Percentiles rank a stretch among this genome's conserved stretches.
Evolutionary conservation across 768 basidiomycete genomes (phyloP).

Genomic region (Albatrellus ellisii): DNA sequence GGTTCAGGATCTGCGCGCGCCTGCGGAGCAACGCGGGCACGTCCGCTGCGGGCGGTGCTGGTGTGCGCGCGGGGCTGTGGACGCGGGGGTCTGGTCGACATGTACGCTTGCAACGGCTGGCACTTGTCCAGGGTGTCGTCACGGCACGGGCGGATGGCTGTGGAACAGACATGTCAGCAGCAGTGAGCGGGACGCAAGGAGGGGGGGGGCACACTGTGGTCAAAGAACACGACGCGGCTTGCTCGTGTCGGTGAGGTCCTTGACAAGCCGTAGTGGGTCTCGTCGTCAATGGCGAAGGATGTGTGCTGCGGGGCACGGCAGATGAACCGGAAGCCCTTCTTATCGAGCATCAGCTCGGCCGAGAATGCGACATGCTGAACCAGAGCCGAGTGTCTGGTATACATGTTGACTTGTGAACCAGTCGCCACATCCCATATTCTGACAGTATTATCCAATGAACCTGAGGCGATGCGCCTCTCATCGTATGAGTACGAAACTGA

Average conservation of each 20-base stretch:
- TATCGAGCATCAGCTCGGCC: conserved; percentile 20
- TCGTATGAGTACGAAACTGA: no score
- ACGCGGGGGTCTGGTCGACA: conserved; percentile 31
- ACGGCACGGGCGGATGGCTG: conserved; percentile 31
- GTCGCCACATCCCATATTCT: no score
- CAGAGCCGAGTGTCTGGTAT: no score
- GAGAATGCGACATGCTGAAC: no score
- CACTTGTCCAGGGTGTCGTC: conserved; percentile 26
- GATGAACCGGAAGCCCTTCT: conserved; percentile 39
- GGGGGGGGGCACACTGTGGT: conserved; percentile 39
- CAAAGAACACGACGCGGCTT: conserved; percentile 43
- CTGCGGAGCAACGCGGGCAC: conserved; percentile 24
- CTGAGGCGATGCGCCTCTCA: no score
- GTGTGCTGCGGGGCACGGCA: conserved; percentile 28
- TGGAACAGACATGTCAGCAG: no score
- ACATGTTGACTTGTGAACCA: no score
- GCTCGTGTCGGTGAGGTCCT: conserved; percentile 50
- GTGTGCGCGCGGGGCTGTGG: conserved; percentile 28
- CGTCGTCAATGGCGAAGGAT: conserved; percentile 35
- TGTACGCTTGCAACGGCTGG: conserved; percentile 30
- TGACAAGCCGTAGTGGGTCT: conserved; percentile 39
- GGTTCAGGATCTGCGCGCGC: conserved; percentile 40
- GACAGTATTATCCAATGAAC: no score
- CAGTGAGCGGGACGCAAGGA: background rate
- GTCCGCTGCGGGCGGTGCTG: conserved; percentile 28